Base-by-base conservation (phyloP, 2,329 filamentous ascomycete genomes). In the Periconia digitata region DNA sequence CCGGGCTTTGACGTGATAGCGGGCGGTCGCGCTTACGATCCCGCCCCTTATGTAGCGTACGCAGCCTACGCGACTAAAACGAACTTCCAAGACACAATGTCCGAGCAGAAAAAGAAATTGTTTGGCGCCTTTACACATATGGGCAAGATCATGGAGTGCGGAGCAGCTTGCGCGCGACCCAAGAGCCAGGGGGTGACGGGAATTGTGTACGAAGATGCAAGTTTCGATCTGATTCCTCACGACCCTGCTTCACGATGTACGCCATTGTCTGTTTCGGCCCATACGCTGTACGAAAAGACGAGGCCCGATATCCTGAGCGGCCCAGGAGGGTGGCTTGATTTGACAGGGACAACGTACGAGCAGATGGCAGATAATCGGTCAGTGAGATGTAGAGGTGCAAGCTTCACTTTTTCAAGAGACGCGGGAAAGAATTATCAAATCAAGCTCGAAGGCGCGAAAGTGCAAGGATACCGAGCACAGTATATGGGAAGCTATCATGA, bases 111-210 rank as follows among this genome's bases (percentile, higher is more conserved):
- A n/a, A 47, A 55, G 35, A 23, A 32, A 2, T 15, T 59, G 2
- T 58, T 53, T 47, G 58, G 56, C 3, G 58, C 51, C 16, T 54
- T 56, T 20, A 24, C 54, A 12, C 78, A 82, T 54, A 79, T 82
- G 77, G 80, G 79, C 8, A 81, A 83, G 64, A 77, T 82, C 8
- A 70, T 82, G 63, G 79, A 82, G 53, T 82, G 79, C 17, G 79
- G 78, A 8, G 73, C 55, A 0, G 54, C 70, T 1, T 82, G 79
- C 54, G 73, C 77, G 0, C 59, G 66, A 0, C 79, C 79, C 0
- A 82, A 81, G 47, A 71, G 72, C 0, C 61, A 62, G 3, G 74
- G 72, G 5, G 74, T 72, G 3, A 56, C 74, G 0, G 73, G 76
- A 0, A 76, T 72, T 0, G 53, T 79, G 0, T 74, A 73, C 37